Conservation (phyloP, 495 filamentous ascomycete species). For the Alectoria sarmentosa region DNA sequence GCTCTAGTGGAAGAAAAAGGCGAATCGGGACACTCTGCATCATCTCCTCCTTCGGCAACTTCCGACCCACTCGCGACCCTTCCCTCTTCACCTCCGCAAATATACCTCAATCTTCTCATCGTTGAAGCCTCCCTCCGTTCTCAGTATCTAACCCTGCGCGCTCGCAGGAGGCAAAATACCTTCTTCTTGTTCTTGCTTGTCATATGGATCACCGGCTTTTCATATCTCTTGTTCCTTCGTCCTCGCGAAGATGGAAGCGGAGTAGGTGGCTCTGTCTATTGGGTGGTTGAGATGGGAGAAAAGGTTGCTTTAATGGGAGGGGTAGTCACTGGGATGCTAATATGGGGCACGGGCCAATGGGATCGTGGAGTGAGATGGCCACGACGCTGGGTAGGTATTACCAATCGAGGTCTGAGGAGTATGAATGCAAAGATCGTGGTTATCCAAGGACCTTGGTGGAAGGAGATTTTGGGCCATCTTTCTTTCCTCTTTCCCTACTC, state of each 20-base stretch:
- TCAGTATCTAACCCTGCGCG: constrained; percentile 84
- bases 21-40: constrained; percentile 27
- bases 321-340: constrained; percentile 68
- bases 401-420: constrained; percentile 80
- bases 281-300: constrained; percentile 82
- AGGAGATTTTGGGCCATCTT: constrained; percentile 61
- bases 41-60: constrained; percentile 38
- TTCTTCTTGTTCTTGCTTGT: constrained; percentile 79
- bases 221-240: constrained; percentile 79
- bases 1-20: constrained; percentile 34
- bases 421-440: constrained; percentile 96
- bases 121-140: constrained; percentile 89
- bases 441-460: constrained; percentile 75
- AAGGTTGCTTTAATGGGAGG: constrained; percentile 85
- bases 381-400: constrained; percentile 76
- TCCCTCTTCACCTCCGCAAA: constrained; percentile 90
- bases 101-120: constrained; percentile 96
- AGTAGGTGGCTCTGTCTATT: constrained; percentile 89
- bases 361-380: constrained; percentile 93
- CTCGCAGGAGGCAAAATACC: constrained; percentile 87
- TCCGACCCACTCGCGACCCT: constrained; percentile 72
- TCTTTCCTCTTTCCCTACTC: constrained; percentile 35
- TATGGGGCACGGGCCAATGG: constrained; percentile 94
- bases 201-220: constrained; percentile 74
- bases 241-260: constrained; percentile 86